Base-by-base conservation (phyloP, 1,284 basidiomycete species). In the Naganishia sp. region DNA sequence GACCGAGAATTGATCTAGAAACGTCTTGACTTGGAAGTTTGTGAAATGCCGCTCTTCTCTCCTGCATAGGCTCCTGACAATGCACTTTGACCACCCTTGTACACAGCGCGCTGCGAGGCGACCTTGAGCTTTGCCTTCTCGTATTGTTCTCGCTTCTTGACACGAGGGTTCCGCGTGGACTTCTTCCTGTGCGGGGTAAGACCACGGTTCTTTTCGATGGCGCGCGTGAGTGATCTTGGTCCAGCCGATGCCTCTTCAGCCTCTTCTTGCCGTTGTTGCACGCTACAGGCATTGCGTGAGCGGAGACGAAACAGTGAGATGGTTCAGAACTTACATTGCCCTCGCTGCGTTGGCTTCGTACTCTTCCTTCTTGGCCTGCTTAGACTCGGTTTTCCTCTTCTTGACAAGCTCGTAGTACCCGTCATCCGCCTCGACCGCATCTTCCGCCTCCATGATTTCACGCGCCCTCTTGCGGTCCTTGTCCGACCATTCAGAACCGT, bases 111-210 rank as follows among this genome's bases (percentile, higher is more conserved):
- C 79, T 94, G 91, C 35, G 89, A 92, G 31, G 87, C 83, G 21
- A 96, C 83, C 80, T 89, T 92, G 83, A 90, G 92, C 83, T 94
- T 90, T 68, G 93, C 94, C 81, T 95, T 89, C 75, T 94, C 93
- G 83, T 88, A 97, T 74, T 86, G 88, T 78, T 89, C 84, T 55
- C 90, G 85, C 80, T 97, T 97, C 85, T 96, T 97, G 80, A 97
- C 93, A 72, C 94, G 87, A 39, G 94, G 93, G 81, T 97, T 97
- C 71, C 93, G 90, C 46, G 92, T 90, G 63, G 80, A 75, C 81
- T 96, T 96, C 57, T 88, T 82, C 61, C 94, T 86, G 71, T 85
- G 86, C 1, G 94, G 93, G 18, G 93, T 96, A 68, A 97, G 86
- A 66, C 94, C 94, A 74, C 88, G 90, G 84, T 97, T 97, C 76